Conservation (phyloP, 305 asterid species). For the Fraxinus greggii region DNA sequence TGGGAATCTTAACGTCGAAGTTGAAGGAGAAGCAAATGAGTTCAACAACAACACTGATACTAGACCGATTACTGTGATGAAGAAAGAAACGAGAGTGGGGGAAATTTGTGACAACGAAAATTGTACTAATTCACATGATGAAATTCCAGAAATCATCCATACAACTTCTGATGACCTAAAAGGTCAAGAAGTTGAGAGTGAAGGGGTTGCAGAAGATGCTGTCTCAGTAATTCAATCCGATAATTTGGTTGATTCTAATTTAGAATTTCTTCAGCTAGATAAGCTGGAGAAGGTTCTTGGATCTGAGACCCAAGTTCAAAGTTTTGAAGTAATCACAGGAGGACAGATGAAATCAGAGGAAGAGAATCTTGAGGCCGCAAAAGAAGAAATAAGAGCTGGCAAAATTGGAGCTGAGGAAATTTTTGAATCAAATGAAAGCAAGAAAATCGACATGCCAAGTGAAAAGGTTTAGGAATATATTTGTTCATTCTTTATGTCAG, state of each 20-base stretch:
- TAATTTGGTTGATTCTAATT: neutral
- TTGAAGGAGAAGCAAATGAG: neutral
- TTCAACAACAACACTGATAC: constrained; percentile 2
- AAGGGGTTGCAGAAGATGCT: constrained; percentile 17
- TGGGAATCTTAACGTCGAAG: neutral
- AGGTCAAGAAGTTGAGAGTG: constrained; percentile 25
- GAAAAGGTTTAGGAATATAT: constrained; percentile 35
- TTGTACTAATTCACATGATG: constrained; percentile 26
- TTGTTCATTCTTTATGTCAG: constrained; percentile 15
- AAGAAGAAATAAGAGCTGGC: constrained; percentile 21
- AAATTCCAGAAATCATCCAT: constrained; percentile 22
- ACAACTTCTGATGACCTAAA: constrained; percentile 12
- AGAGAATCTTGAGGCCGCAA: constrained; percentile 28
- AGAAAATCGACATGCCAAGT: constrained; percentile 22
- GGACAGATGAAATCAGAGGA: constrained; percentile 26
- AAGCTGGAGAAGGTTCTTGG: constrained; percentile 25
- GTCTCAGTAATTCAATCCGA: neutral
- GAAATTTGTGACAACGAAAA: constrained; percentile 26
- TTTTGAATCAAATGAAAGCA: constrained; percentile 21
- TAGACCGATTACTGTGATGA: constrained; percentile 18
- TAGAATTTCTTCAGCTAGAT: constrained; percentile 4
- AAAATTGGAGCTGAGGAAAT: constrained; percentile 23
- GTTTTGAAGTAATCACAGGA: constrained; percentile 22
- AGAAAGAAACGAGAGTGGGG: constrained; percentile 28
- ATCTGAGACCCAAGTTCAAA: constrained; percentile 28